Evolutionary conservation across 345 rosid species (phyloP), one percentile per base, ranked within the genome.

Genomic region (Iberis pinnata): DNA sequence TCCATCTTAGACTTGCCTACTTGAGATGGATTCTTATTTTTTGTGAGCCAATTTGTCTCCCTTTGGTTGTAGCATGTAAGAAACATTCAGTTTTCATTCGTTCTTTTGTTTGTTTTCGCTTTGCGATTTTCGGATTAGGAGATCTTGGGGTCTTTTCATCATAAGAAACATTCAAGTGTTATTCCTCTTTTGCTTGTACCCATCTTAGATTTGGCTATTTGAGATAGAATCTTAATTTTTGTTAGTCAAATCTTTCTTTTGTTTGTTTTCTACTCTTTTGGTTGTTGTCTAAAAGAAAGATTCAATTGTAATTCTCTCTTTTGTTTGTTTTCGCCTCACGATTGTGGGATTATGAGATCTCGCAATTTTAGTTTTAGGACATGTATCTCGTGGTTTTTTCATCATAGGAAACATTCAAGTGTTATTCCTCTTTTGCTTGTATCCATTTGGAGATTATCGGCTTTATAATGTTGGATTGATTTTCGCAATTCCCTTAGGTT

Each of bases 181-280:
- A 45, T 22, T 43, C 48, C 6, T 10, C 46, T 18, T 10, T 42
- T 18, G 24, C 18, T 18, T 43, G 14, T 12, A 12, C 20, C 2
- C 9, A 12, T 19, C 20, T 43, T 9, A 39, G 38, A 55, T 41
- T 17, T 55, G 60, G 47, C 17, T 47, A 11, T 38, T 49, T 48
- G 38, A 38, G 9, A 17, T 8, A 17, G n/a, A 33, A 24, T 5
- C 4, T 25, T 43, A 31, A 35, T 49, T 40, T 57, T 33, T 65
- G 18, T 45, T 4, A 25, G 24, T 35, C 52, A 24, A 9, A n/a
- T n/a, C n/a, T n/a, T n/a, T n/a, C n/a, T n/a, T n/a, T n/a, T n/a
- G n/a, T n/a, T n/a, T n/a, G n/a, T n/a, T 52, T 25, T 36, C 18
- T 5, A 10, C 5, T n/a, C n/a, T n/a, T n/a, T n/a, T n/a, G n/a